Percentiles rank a stretch among this genome's conserved stretches.
Evolutionary conservation across 2,329 filamentous ascomycete species (phyloP).

Genomic region (Purpureocillium lavendulum): DNA sequence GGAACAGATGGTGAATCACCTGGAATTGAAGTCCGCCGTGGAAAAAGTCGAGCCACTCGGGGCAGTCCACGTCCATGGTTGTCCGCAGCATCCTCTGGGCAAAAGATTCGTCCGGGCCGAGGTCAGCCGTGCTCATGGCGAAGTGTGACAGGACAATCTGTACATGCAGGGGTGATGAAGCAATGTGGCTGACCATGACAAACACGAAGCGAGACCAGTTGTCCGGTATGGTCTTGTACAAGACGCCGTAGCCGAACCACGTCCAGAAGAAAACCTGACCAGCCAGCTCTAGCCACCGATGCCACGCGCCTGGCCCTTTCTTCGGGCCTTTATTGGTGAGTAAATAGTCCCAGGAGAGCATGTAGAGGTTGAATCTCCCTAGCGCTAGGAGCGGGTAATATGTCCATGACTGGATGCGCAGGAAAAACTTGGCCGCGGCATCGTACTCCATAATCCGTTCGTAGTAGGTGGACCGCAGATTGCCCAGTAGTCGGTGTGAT

Average conservation of each 20-base stretch:
- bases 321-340: conserved; percentile 60
- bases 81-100: conserved; percentile 86
- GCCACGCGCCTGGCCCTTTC: conserved; percentile 75
- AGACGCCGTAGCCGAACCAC: conserved; percentile 76
- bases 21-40: conserved; percentile 88
- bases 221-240: conserved; percentile 65
- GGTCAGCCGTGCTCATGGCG: conserved; percentile 83
- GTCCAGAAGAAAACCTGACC: conserved; percentile 78
- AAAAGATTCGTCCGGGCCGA: conserved; percentile 79
- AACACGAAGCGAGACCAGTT: conserved; percentile 63
- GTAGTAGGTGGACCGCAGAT: conserved; percentile 74
- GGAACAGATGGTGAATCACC: conserved; percentile 79
- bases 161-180: conserved; percentile 74
- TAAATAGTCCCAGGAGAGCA: conserved; percentile 71
- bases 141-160: conserved; percentile 92
- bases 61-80: conserved; percentile 89
- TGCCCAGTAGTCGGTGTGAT: conserved; percentile 70
- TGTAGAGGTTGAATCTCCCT: conserved; percentile 82
- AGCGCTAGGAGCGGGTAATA: conserved; percentile 78
- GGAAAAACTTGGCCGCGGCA: conserved; percentile 57
- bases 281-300: conserved; percentile 68
- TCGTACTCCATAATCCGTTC: conserved; percentile 74
- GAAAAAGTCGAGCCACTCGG: conserved; percentile 80
- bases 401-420: conserved; percentile 69
- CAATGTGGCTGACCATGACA: conserved; percentile 70